These are phyloP conservation scores for Metschnikowia drakensbergensis DNA, from an alignment of 805 yeast species.

Conservation along the genomic window DNA sequence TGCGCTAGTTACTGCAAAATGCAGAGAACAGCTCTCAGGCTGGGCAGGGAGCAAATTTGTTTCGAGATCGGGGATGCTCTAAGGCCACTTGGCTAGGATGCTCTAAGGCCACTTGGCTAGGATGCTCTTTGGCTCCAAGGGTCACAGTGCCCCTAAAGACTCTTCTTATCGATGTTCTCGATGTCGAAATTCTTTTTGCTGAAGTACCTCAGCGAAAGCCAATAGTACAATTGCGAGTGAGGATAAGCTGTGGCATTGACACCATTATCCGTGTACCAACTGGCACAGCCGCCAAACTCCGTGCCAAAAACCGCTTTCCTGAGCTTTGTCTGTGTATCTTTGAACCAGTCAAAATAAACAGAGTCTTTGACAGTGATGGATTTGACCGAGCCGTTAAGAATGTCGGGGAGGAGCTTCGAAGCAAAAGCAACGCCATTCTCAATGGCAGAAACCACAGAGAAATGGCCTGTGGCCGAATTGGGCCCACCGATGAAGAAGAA, in stretches of 20 bases:
- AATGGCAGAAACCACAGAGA: conserved; percentile 37
- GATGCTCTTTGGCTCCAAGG: background rate
- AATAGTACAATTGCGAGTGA: conserved; percentile 32
- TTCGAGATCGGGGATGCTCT: too few species aligned
- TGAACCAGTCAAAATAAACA: conserved; percentile 34
- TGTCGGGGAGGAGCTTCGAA: conserved; percentile 21
- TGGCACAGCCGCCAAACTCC: conserved; percentile 37
- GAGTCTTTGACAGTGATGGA: conserved; percentile 30
- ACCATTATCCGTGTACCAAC: conserved; percentile 35
- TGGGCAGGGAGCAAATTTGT: too few species aligned
- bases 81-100: too few species aligned
- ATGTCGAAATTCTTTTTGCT: conserved; percentile 10
- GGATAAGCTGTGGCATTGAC: conserved; percentile 36
- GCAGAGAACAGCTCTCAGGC: too few species aligned
- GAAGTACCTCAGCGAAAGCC: conserved; percentile 17
- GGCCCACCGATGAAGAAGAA: conserved; percentile 37
- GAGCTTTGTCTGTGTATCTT: conserved; percentile 24
- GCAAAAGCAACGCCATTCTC: conserved; percentile 31
- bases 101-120: too few species aligned
- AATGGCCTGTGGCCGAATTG: conserved; percentile 41
- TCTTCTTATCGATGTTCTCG: conserved; percentile 10
- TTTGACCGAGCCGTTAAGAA: conserved; percentile 26
- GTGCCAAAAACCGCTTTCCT: conserved; percentile 34
- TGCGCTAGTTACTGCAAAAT: too few species aligned
- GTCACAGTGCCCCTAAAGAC: background rate